A percentile compares a stretch with the other conserved stretches of the same genome.
These are phyloP conservation scores for Panaeolus papilionaceus DNA, from an alignment of 768 basidiomycete species.

Conservation along the genomic window DNA sequence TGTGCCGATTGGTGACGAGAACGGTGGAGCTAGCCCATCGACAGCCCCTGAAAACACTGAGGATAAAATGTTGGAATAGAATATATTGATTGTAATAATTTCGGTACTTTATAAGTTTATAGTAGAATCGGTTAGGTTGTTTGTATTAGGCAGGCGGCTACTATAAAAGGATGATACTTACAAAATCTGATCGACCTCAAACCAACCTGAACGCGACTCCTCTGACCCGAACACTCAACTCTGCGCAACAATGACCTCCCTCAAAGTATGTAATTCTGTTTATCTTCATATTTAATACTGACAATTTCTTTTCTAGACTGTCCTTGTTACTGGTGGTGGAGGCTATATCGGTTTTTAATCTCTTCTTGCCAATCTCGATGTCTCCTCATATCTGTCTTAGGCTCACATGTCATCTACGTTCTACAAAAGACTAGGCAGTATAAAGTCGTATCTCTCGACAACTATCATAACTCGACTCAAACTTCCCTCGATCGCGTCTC, in stretches of 20 bases:
- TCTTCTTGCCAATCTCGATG: conserved; percentile 16
- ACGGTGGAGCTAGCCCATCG: conserved; percentile 27
- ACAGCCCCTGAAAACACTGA: conserved; percentile 39
- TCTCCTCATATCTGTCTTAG: conserved; percentile 45
- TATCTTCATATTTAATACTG: conserved; percentile 26
- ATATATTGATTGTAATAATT: not conserved
- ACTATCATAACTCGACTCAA: conserved; percentile 90
- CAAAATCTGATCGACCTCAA: conserved; percentile 28
- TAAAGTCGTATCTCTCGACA: conserved; percentile 95
- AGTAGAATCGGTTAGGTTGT: not conserved
- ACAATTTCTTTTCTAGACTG: conserved; percentile 40
- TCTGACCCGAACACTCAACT: conserved; percentile 19
- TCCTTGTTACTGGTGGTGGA: conserved; percentile 69
- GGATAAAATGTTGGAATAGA: conserved; percentile 54
- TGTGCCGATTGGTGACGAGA: conserved; percentile 28
- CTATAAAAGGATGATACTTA: conserved; percentile 18
- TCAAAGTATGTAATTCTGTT: conserved; percentile 50
- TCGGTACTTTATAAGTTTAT: not conserved
- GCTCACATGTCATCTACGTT: conserved; percentile 91
- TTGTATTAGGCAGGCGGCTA: conserved; percentile 8
- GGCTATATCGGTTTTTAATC: conserved; percentile 81
- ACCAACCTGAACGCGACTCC: conserved; percentile 18
- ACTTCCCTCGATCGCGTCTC: conserved; percentile 77
- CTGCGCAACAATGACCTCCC: conserved; percentile 32
- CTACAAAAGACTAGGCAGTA: conserved; percentile 87